phyloP scores from a whole-genome alignment of 805 yeast species.

The Candida morakotiae region DNA sequence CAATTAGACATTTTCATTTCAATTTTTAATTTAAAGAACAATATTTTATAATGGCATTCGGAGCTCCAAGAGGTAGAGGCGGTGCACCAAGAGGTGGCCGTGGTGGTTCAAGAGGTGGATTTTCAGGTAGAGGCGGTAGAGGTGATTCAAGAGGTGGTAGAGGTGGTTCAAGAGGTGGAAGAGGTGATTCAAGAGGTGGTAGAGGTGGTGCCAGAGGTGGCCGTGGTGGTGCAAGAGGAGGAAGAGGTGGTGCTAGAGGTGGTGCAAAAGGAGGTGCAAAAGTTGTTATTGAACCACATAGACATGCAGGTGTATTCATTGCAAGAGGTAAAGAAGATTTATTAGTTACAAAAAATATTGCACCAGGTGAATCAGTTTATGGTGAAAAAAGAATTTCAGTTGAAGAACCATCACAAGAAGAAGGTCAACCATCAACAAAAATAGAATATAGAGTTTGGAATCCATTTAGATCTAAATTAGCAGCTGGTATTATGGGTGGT shows the following conservation, averaged over 20 bases:
- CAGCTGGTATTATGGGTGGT: constrained; percentile 99
- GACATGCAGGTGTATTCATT: constrained; percentile 98
- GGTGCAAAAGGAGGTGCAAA: constrained; percentile 91
- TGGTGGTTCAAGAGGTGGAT: constrained; percentile 41
- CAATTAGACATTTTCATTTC: neutral
- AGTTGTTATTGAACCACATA: constrained; percentile 97
- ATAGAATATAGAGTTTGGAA: constrained; percentile 99
- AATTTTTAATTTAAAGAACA: constrained; percentile 1
- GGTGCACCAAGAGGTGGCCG: constrained; percentile 36
- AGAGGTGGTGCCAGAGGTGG: constrained; percentile 39
- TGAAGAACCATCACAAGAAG: constrained; percentile 89
- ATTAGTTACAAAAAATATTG: constrained; percentile 91
- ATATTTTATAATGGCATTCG: constrained; percentile 59
- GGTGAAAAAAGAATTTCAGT: constrained; percentile 95
- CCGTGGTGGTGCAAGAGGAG: constrained; percentile 52
- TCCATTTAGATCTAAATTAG: constrained; percentile 99
- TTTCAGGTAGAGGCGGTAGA: constrained; percentile 50
- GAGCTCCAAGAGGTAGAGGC: constrained; percentile 63
- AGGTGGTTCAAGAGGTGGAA: constrained; percentile 55
- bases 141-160: constrained; percentile 59
- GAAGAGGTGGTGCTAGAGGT: constrained; percentile 69
- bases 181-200: constrained; percentile 48
- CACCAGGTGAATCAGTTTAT: constrained; percentile 98
- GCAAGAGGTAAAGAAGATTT: constrained; percentile 99
- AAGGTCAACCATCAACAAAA: constrained; percentile 86